Conservation (phyloP, 441 rosid genomes). For the Gossypium lobatum region DNA sequence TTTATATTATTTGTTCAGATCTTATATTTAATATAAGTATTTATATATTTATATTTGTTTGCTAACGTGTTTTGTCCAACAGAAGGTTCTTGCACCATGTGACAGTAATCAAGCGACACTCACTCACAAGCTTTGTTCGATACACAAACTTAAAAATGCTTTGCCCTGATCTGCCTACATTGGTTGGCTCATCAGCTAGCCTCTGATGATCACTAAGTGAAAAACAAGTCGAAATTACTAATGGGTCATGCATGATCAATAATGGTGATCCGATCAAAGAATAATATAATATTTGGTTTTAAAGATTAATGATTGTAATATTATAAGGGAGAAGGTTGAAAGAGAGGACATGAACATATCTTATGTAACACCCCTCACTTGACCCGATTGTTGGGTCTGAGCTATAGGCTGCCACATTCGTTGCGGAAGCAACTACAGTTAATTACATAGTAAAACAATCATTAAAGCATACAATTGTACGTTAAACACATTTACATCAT, state of each 20-base stretch:
- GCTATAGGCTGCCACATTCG: no score
- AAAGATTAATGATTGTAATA: background rate
- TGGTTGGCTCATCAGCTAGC: slow-evolving; percentile 24
- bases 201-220: slow-evolving; percentile 38
- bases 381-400: no score
- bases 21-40: no score
- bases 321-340: slow-evolving; percentile 2
- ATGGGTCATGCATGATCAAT: slow-evolving; percentile 42
- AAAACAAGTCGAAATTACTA: slow-evolving; percentile 53
- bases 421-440: no score
- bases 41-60: no score
- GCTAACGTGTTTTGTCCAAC: no score
- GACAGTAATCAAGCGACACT: slow-evolving; percentile 46
- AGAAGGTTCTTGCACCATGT: slow-evolving; percentile 83
- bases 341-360: slow-evolving; percentile 19
- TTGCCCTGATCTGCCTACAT: slow-evolving; percentile 50
- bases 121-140: slow-evolving; percentile 45
- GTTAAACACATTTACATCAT: no score
- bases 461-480: no score
- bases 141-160: slow-evolving; percentile 49
- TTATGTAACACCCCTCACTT: background rate
- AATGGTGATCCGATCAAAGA: background rate
- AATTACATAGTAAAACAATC: no score
- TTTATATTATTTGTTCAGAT: no score
- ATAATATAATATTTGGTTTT: background rate